Evolutionary conservation across 2,329 filamentous ascomycete species (phyloP).

Genomic region (Colletotrichum siamense): DNA sequence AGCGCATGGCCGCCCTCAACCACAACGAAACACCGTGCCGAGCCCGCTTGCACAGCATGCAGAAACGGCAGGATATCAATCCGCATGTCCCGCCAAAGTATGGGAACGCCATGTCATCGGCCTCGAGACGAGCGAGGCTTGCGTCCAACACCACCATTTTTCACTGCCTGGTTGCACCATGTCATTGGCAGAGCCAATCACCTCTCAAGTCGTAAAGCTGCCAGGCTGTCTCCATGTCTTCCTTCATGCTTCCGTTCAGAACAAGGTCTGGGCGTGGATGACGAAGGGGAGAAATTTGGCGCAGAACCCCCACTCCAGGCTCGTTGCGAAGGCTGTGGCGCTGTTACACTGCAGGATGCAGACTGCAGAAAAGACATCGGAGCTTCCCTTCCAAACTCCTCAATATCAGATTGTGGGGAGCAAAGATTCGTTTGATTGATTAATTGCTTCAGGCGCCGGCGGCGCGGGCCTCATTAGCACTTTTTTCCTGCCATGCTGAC

Average conservation of each 20-base stretch:
- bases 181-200: conserved; percentile 5
- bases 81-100: not conserved
- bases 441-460: conserved; percentile 12
- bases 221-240: not conserved
- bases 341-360: conserved; percentile 14
- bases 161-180: not conserved
- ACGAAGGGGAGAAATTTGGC: conserved; percentile 4
- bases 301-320: not conserved
- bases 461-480: conserved; percentile 11
- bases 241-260: not conserved
- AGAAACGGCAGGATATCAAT: not conserved
- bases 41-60: not conserved
- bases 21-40: not conserved
- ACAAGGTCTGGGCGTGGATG: conserved; percentile 5
- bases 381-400: not conserved
- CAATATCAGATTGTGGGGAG: not conserved
- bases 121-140: conserved; percentile 11
- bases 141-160: not conserved
- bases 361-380: conserved; percentile 5
- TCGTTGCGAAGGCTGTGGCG: not conserved
- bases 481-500: not conserved
- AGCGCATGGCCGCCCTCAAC: not conserved
- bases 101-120: not conserved
- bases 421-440: not conserved
- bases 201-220: not conserved